Evolutionary conservation across 345 rosid genomes (phyloP), one percentile per base, ranked within the genome.

Genomic region (Eucalyptus albens): DNA sequence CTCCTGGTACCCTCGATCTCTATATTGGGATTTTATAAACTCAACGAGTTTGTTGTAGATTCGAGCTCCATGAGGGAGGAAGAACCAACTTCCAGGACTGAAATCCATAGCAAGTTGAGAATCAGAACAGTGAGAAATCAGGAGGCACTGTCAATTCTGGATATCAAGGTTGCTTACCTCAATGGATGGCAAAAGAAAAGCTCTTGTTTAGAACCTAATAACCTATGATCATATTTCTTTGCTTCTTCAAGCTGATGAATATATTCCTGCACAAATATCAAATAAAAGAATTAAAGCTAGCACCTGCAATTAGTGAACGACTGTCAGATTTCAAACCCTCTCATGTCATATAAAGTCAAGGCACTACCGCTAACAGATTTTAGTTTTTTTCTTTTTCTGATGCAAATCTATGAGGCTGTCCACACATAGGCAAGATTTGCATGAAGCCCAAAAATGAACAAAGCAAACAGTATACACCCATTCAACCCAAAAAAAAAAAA

Each of bases 31-130:
- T 89, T 93, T 91, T 55, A 98, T 98, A 92, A 98, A 98, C 15
- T 93, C 96, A 96, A 94, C 92, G 67, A 98, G 89, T 92, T 95
- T 97, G 94, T 95, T 98, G 93, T 98, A 98, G 77, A 98, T 91
- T 89, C 97, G 95, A 90, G 99, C 92, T 82, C 99, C 99, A 50
- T 92, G 95, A 4, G 99, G 99, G 92, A 96, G 98, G 92, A 98
- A 96, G 93, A 98, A 98, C 97, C 97, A 98, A 93, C 99, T 97
- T 89, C 99, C 99, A 59, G 99, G 99, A 93, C 99, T 98, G 96
- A 91, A 92, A 92, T 88, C 62, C 89, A 89, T 49, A 91, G 29
- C 50, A 86, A 90, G 47, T 37, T 29, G 87, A 55, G 87, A 24
- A 89, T 65, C 87, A 82, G 60, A 83, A 91, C 88, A 69, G 88